Conservation (phyloP, 2,329 filamentous ascomycete species). For the Penicillium corylophilum region DNA sequence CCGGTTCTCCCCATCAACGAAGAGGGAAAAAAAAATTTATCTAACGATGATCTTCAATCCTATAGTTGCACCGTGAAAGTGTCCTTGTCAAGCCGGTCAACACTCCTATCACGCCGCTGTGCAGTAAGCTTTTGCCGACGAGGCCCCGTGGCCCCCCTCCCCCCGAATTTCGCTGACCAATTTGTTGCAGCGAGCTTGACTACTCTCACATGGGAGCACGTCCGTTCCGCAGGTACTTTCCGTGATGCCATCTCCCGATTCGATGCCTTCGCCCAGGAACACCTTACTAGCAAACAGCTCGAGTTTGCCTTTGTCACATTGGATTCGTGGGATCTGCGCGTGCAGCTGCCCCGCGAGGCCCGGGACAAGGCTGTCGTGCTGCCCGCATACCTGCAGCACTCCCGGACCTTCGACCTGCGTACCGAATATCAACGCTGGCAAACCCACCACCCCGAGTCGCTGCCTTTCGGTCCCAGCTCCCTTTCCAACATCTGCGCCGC, state of each 20-base stretch:
- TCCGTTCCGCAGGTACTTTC: conserved; percentile 95
- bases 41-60: conserved; percentile 24
- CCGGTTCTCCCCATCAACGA: conserved; percentile 1
- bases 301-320: conserved; percentile 98
- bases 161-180: conserved; percentile 29
- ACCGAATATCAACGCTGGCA: conserved; percentile 99
- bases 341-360: conserved; percentile 94
- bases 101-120: conserved; percentile 95
- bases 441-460: conserved; percentile 93
- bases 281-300: conserved; percentile 83
- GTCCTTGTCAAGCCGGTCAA: conserved; percentile 98
- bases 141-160: neutral
- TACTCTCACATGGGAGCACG: conserved; percentile 98
- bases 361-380: conserved; percentile 97
- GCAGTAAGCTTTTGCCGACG: conserved; percentile 70
- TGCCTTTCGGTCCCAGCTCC: conserved; percentile 93
- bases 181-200: conserved; percentile 77
- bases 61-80: conserved; percentile 86
- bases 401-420: conserved; percentile 91
- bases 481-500: conserved; percentile 97
- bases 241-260: conserved; percentile 94
- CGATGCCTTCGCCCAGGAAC: conserved; percentile 88
- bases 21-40: conserved; percentile 26
- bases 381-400: conserved; percentile 95
- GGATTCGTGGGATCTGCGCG: conserved; percentile 96